phyloP scores from a whole-genome alignment of 352 stramenopile species.

The Phytophthora multivora region DNA sequence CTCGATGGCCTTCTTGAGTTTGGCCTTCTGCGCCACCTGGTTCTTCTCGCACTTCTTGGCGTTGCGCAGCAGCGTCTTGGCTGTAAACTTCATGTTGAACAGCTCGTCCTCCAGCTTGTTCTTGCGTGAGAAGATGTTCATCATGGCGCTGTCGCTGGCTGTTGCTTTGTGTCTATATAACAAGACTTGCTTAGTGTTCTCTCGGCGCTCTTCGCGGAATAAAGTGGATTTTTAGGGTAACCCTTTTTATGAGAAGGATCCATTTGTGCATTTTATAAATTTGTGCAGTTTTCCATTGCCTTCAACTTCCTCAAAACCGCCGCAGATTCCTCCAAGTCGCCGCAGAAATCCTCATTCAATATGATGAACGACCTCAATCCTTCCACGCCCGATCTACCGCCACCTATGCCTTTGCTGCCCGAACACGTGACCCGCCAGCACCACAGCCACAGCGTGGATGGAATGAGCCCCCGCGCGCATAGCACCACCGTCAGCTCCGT shows the following conservation, averaged over 20 bases:
- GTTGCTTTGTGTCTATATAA: too few relatives aligned
- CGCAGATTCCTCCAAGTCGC: too few relatives aligned
- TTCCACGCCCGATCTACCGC: not conserved
- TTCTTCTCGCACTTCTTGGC: conserved; percentile 99
- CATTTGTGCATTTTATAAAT: too few relatives aligned
- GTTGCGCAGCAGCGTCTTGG: conserved; percentile 89
- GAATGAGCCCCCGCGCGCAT: conserved; percentile 18
- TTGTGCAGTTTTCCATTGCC: not conserved
- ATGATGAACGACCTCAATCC: conserved; percentile 48
- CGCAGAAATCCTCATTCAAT: not conserved
- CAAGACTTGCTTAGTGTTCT: not conserved
- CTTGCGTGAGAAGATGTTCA: conserved; percentile 88
- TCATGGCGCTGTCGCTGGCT: conserved; percentile 24
- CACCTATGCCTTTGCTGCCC: conserved; percentile 5
- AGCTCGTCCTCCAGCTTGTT: conserved; percentile 88
- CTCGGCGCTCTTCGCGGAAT: conserved; percentile 9
- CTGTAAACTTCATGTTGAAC: conserved; percentile 92
- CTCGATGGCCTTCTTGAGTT: conserved; percentile 97
- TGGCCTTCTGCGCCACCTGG: conserved; percentile 92
- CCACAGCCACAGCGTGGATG: conserved; percentile 56
- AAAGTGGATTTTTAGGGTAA: conserved; percentile 10
- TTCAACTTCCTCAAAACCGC: too few relatives aligned
- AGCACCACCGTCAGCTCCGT: conserved; percentile 13
- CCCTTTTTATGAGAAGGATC: too few relatives aligned
- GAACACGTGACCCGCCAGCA: conserved; percentile 38